Percentiles rank a stretch among this genome's conserved stretches.
Evolutionary conservation across 164 flowering plant genomes (phyloP).

Genomic region (Magnolia sinica): DNA sequence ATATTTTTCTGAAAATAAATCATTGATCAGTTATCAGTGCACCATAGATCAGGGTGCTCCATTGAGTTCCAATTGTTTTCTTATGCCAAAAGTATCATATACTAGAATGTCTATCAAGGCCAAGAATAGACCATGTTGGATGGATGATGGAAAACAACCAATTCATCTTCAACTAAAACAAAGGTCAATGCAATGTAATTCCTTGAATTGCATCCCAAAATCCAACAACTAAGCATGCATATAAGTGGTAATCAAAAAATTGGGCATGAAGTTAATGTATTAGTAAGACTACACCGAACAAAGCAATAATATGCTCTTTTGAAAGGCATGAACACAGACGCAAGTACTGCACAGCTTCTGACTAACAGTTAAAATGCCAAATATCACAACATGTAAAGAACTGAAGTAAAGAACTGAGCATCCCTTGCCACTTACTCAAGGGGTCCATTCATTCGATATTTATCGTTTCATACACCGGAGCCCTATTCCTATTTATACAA

Average conservation of each 20-base stretch:
- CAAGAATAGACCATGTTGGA: neutral
- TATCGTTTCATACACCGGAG: no score
- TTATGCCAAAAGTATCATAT: neutral
- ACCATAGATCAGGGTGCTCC: neutral
- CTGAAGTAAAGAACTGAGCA: no score
- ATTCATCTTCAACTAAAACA: neutral
- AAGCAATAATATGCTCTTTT: neutral
- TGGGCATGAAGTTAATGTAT: no score
- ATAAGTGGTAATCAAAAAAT: neutral
- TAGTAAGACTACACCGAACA: neutral
- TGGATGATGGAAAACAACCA: slow-evolving; percentile 15
- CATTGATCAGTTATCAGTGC: neutral
- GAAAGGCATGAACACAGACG: neutral
- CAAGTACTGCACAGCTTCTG: neutral
- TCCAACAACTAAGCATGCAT: neutral
- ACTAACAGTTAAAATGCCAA: no score
- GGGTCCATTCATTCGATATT: no score
- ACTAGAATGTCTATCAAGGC: neutral
- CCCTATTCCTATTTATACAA: no score
- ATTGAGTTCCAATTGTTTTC: neutral
- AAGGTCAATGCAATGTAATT: neutral
- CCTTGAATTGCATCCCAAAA: neutral
- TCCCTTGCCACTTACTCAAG: no score
- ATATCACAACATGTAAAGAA: no score
- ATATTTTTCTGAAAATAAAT: no score